A percentile compares a stretch with the other conserved stretches of the same genome.
Conservation (phyloP, 2,329 filamentous ascomycete species). For the Curvularia sp. region DNA sequence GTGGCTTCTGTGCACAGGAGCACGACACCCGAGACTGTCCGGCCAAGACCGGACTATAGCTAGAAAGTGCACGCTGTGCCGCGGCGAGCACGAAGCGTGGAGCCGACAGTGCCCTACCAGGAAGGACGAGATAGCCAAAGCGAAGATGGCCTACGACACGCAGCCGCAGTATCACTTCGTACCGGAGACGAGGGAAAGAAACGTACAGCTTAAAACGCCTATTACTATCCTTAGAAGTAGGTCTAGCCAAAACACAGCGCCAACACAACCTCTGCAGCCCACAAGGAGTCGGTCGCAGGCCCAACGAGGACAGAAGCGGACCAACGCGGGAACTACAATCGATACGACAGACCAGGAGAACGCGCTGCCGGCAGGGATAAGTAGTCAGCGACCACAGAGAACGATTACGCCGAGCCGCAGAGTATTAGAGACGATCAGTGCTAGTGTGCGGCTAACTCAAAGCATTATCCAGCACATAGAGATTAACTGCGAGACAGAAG, state of each 20-base stretch:
- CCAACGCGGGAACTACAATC: slow-evolving; percentile 12
- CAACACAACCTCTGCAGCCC: slow-evolving; percentile 1
- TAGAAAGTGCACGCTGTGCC: slow-evolving; percentile 24
- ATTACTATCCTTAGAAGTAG: slow-evolving; percentile 4
- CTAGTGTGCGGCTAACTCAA: too few species aligned
- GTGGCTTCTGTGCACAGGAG: slow-evolving; percentile 4
- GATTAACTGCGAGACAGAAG: too few species aligned
- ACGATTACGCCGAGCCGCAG: too few species aligned
- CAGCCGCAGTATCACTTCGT: slow-evolving; percentile 15
- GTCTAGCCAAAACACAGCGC: slow-evolving; percentile 2
- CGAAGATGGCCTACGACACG: slow-evolving; percentile 22
- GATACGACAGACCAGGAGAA: background rate
- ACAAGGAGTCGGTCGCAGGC: slow-evolving; percentile 9
- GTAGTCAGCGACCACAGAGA: too few species aligned
- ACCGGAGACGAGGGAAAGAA: slow-evolving; percentile 1
- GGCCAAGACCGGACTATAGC: slow-evolving; percentile 15
- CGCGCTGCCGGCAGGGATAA: background rate
- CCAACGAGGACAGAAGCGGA: slow-evolving; percentile 15
- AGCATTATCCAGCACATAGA: too few species aligned
- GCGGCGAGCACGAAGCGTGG: slow-evolving; percentile 23
- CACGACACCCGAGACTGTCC: slow-evolving; percentile 7
- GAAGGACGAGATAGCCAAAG: slow-evolving; percentile 23
- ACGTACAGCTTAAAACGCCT: slow-evolving; percentile 2
- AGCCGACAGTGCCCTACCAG: slow-evolving; percentile 23
- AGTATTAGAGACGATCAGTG: too few species aligned